phyloP scores from a whole-genome alignment of 2,329 filamentous ascomycete genomes.

The Fonsecaea nubica region DNA sequence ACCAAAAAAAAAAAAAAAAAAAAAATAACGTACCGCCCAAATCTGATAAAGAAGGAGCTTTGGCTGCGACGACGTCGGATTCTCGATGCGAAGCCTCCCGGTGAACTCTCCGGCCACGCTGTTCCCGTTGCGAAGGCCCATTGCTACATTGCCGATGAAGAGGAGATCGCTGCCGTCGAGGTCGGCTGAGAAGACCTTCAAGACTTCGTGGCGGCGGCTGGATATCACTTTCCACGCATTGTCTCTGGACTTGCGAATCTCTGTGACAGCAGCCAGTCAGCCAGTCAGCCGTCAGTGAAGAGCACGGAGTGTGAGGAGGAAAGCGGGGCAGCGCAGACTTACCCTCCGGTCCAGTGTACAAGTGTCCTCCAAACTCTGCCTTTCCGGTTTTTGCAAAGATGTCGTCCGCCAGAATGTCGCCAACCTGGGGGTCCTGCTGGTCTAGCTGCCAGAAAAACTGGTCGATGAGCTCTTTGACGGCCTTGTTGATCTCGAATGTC shows the following conservation, averaged over 20 bases:
- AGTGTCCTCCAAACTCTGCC: conserved; percentile 10
- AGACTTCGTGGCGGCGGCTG: conserved; percentile 6
- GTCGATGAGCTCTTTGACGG: conserved; percentile 14
- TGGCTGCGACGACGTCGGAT: neutral
- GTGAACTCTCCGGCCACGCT: conserved; percentile 14
- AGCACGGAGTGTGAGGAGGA: neutral
- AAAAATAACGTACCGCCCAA: conserved; percentile 15
- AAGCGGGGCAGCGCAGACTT: neutral
- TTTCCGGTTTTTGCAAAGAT: conserved; percentile 14
- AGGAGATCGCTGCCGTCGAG: conserved; percentile 11
- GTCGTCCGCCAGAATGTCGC: conserved; percentile 19
- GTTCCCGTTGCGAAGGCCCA: conserved; percentile 12
- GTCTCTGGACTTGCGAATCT: conserved; percentile 21
- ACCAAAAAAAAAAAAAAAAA: too few species aligned
- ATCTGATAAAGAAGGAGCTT: conserved; percentile 9
- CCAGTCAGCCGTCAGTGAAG: too few species aligned
- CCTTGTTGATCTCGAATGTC: neutral
- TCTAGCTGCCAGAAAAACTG: conserved; percentile 21
- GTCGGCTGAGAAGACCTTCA: conserved; percentile 7
- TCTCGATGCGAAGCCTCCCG: conserved; percentile 4
- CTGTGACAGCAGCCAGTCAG: neutral
- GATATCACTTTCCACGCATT: conserved; percentile 18
- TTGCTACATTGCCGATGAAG: conserved; percentile 17
- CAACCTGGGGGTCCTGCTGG: neutral
- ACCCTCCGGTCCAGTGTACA: conserved; percentile 1